phyloP scores from a whole-genome alignment of 192 early-diverging fungal species.

The Coemansia sp. region DNA sequence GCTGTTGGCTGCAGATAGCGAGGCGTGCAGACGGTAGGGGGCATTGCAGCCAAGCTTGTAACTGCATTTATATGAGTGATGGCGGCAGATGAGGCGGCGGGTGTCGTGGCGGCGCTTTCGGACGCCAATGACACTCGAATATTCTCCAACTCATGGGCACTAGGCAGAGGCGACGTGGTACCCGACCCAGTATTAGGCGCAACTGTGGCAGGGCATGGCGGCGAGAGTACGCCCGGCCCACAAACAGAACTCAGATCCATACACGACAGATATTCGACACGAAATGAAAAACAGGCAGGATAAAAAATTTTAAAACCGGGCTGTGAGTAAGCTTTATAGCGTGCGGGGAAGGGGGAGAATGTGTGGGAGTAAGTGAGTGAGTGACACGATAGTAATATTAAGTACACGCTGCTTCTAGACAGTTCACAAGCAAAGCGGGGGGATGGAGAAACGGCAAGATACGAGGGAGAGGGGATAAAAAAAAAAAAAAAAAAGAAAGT shows the following conservation, averaged over 20 bases:
- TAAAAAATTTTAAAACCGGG: neutral
- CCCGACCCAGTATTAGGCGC: neutral
- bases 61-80: neutral
- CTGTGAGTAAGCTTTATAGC: neutral
- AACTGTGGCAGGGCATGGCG: neutral
- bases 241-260: constrained; percentile 55
- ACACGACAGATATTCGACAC: neutral
- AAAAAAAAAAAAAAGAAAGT: neutral
- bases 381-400: constrained; percentile 3
- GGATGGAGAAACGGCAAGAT: too few relatives aligned
- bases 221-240: constrained; percentile 13
- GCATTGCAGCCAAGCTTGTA: neutral
- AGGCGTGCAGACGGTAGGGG: constrained; percentile 7
- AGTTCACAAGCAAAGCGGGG: neutral
- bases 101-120: neutral
- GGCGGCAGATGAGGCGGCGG: neutral
- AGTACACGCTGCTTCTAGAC: neutral
- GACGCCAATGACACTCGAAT: constrained; percentile 25
- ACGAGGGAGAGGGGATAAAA: neutral
- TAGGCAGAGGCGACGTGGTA: constrained; percentile 12
- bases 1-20: constrained; percentile 2
- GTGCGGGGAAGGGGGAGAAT: neutral
- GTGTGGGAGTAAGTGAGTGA: neutral
- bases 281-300: neutral
- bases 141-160: constrained; percentile 32